Conservation (phyloP, 2,329 filamentous ascomycete species). For the Curvularia hawaiiensis region DNA sequence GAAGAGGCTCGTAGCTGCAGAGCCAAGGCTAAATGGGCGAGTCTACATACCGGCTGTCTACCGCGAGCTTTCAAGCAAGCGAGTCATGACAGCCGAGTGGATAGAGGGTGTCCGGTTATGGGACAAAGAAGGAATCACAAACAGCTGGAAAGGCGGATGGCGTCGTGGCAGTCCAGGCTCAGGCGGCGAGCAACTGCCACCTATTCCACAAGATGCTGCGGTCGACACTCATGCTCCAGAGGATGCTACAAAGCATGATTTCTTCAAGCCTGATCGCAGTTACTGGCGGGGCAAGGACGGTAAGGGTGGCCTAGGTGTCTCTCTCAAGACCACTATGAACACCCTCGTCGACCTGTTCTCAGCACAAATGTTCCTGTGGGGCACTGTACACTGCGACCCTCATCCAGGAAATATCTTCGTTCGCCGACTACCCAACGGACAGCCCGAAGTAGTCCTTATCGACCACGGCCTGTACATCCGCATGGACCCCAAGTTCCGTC, state of each 20-base stretch:
- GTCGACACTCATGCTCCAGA: constrained; percentile 36
- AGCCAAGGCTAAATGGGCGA: constrained; percentile 75
- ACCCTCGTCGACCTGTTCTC: constrained; percentile 96
- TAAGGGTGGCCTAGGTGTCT: constrained; percentile 82
- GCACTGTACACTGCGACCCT: constrained; percentile 92
- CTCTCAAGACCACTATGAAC: constrained; percentile 86
- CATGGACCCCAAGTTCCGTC: constrained; percentile 81
- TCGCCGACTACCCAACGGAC: constrained; percentile 79
- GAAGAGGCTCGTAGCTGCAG: constrained; percentile 74
- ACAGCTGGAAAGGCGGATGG: constrained; percentile 78
- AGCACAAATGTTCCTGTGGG: constrained; percentile 98
- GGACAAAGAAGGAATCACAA: constrained; percentile 83
- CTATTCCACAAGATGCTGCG: constrained; percentile 42
- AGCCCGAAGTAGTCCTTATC: constrained; percentile 89
- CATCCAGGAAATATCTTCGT: constrained; percentile 98
- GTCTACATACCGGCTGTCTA: constrained; percentile 91
- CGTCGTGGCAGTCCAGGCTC: constrained; percentile 79
- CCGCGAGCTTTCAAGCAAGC: constrained; percentile 77
- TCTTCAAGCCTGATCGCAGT: constrained; percentile 79
- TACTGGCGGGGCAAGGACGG: constrained; percentile 75
- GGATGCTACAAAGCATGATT: constrained; percentile 53
- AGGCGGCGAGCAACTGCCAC: constrained; percentile 66
- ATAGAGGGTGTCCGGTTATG: constrained; percentile 92
- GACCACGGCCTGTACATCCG: constrained; percentile 97
- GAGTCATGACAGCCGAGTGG: constrained; percentile 96